Evolutionary conservation across 148 eudicot species (phyloP).

Genomic region (Persicaria maculosa): DNA sequence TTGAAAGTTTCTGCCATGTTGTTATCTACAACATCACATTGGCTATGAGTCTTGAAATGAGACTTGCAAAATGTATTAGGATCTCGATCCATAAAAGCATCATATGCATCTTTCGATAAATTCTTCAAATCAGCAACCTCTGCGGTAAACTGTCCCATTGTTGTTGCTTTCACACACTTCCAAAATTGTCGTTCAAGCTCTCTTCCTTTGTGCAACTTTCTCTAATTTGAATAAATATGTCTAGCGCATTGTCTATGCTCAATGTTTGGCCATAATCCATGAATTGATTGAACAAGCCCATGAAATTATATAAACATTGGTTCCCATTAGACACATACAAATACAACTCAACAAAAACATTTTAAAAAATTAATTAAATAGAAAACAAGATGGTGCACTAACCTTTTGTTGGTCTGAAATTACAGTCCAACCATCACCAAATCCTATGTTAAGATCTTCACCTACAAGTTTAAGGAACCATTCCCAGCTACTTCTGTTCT

Average conservation of each 20-base stretch:
- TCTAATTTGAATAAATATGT: not conserved
- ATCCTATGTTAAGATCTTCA: not conserved
- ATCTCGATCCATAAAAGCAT: not conserved
- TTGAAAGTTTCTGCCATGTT: slow-evolving; percentile 1
- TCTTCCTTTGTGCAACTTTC: not conserved
- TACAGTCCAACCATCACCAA: not conserved
- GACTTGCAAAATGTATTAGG: not conserved
- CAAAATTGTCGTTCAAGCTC: not conserved
- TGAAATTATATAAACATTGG: not conserved
- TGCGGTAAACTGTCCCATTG: not conserved
- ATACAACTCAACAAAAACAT: not conserved
- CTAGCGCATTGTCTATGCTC: slow-evolving; percentile 1
- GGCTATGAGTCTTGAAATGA: not conserved
- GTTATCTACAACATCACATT: not conserved
- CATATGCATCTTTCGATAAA: not conserved
- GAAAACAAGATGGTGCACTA: not conserved
- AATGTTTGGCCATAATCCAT: slow-evolving; percentile 1
- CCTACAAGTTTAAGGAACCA: slow-evolving; percentile 4
- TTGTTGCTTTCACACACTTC: not conserved
- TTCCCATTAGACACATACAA: not conserved
- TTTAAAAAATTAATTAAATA: not conserved
- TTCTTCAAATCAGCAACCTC: not conserved
- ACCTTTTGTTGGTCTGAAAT: slow-evolving; percentile 7
- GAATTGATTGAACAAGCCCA: not conserved
- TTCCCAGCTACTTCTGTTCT: not conserved